phyloP scores from a whole-genome alignment of 768 basidiomycete genomes.

The Pleurotus salmoneostramineus region DNA sequence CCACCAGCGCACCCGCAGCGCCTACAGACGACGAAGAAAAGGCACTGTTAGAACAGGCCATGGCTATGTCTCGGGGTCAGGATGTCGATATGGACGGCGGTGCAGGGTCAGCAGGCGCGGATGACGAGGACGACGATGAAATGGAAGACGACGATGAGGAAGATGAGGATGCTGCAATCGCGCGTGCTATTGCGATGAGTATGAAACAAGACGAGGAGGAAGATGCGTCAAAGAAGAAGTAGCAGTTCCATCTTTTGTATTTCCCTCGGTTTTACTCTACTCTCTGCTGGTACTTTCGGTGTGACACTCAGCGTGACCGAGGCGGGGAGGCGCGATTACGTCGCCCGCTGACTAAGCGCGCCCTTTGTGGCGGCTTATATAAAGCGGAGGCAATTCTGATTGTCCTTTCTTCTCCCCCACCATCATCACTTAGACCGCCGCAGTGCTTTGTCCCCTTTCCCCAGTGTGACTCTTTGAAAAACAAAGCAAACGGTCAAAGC shows the following conservation, averaged over 20 bases:
- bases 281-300: not conserved
- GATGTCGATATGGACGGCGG: slow-evolving; percentile 46
- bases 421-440: not conserved
- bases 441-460: not conserved
- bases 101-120: slow-evolving; percentile 17
- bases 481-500: too few relatives aligned
- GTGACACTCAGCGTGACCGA: not conserved
- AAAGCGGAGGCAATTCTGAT: not conserved
- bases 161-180: slow-evolving; percentile 87
- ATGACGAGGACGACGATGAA: slow-evolving; percentile 42
- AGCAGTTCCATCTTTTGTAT: slow-evolving; percentile 3
- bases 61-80: slow-evolving; percentile 68
- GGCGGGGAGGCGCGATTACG: not conserved
- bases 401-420: not conserved
- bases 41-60: slow-evolving; percentile 67
- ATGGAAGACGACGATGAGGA: slow-evolving; percentile 54
- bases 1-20: slow-evolving; percentile 31
- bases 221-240: slow-evolving; percentile 35
- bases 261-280: too few relatives aligned
- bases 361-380: not conserved
- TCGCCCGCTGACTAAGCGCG: not conserved
- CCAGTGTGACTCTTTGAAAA: too few relatives aligned
- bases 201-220: slow-evolving; percentile 65
- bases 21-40: slow-evolving; percentile 74
- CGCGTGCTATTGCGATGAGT: slow-evolving; percentile 90